A percentile compares a stretch with the other conserved stretches of the same genome.
Evolutionary conservation across 2,329 filamentous ascomycete species (phyloP).

Genomic region (Lomentospora prolificans): DNA sequence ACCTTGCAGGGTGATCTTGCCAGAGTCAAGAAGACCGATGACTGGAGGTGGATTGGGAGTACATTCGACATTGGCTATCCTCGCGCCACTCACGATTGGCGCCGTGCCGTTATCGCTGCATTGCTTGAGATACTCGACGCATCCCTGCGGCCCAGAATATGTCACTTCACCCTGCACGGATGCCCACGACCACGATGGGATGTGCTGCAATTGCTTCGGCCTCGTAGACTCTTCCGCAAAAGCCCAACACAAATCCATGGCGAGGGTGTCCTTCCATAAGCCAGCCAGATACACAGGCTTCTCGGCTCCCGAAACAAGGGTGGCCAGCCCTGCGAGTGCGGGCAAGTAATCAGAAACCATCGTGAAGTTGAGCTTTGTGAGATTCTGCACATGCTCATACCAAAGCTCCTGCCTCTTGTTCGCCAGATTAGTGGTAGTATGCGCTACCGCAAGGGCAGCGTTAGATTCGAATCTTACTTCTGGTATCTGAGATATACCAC

Average conservation of each 20-base stretch:
- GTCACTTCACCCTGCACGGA: neutral
- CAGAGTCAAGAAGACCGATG: neutral
- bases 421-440: neutral
- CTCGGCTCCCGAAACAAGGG: neutral
- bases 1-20: neutral
- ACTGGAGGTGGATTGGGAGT: neutral
- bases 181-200: neutral
- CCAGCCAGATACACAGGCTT: slow-evolving; percentile 10
- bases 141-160: neutral
- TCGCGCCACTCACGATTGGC: neutral
- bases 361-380: neutral
- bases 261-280: slow-evolving; percentile 11
- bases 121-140: neutral
- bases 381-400: neutral
- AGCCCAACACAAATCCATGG: slow-evolving; percentile 12
- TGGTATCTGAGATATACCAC: slow-evolving; percentile 5
- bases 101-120: neutral
- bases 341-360: neutral
- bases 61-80: neutral
- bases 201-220: slow-evolving; percentile 8
- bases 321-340: neutral
- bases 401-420: neutral
- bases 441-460: neutral
- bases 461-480: slow-evolving; percentile 8
- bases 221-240: slow-evolving; percentile 9